Base-by-base conservation (phyloP, 495 filamentous ascomycete genomes). In the Lasiosphaeria miniovina region DNA sequence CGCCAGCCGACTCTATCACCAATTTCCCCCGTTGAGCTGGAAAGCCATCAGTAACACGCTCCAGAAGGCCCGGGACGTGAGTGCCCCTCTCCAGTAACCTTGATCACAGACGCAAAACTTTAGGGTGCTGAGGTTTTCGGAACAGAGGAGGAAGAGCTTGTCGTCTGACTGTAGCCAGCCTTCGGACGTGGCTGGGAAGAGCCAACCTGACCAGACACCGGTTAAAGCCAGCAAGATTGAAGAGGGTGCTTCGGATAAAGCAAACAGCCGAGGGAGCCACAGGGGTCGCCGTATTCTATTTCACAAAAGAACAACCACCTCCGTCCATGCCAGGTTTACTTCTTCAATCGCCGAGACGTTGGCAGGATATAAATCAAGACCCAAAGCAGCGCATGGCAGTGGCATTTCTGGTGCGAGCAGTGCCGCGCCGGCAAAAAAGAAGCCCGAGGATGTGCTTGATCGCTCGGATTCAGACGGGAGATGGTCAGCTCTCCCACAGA, bases 21-120 rank as follows among this genome's bases (percentile, higher is more conserved):
- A 52, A 9, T 59, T 59, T 32, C 52, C 56, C 14, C 17, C 49
- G 3, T 12, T 57, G 15, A 33, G 41, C 6, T 61, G 56, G 62
- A 61, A 46, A n/a, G 55, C 51, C 4, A 8, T 51, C 17, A 43
- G 57, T 8, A 38, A 14, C 15, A 31, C 55, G 14, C 45, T 41
- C 4, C 50, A 53, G n/a, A 60, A 50, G 50, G 38, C 14, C 15
- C 61, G 38, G 43, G 61, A 59, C 38, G 61, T 57, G n/a, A 38
- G 45, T 50, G 32, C 6, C 34, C 4, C 4, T n/a, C n/a, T 32
- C 49, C 24, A 24, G 24, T 24, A 2, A 46, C 43, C 43, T 46
- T 5, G 43, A 46, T 14, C 5, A 14, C 1, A 0, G 12, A 46
- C 12, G 12, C 12, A 46, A n/a, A 9, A n/a, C 12, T 1, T 41